Evolutionary conservation across 1,139 yeast species (phyloP).

Genomic region (Pichia sp.): DNA sequence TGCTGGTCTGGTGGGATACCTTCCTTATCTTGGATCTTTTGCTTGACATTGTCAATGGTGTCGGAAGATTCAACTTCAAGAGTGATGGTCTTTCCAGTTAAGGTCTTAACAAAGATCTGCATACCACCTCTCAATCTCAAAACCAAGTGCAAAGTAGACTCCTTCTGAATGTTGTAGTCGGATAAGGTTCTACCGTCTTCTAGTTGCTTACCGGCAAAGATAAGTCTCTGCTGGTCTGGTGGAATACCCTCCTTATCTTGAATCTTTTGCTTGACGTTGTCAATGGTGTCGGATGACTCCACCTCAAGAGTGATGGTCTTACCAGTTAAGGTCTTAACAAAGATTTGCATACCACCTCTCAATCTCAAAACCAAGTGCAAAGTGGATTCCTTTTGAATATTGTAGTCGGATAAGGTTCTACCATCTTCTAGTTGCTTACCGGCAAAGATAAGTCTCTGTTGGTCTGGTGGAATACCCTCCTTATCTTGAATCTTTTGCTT

Average conservation of each 20-base stretch:
- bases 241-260: conserved; percentile 92
- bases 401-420: conserved; percentile 72
- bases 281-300: conserved; percentile 91
- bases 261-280: conserved; percentile 87
- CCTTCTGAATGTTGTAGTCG: conserved; percentile 94
- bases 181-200: conserved; percentile 91
- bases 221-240: conserved; percentile 91
- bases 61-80: conserved; percentile 72
- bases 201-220: conserved; percentile 91
- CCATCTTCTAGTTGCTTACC: conserved; percentile 92
- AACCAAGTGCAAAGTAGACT: conserved; percentile 82
- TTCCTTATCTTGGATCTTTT: conserved; percentile 81
- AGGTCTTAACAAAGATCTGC: conserved; percentile 81
- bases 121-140: conserved; percentile 93
- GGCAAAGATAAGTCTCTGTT: conserved; percentile 77
- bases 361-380: conserved; percentile 96
- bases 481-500: conserved; percentile 80
- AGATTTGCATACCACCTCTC: conserved; percentile 97
- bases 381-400: conserved; percentile 99
- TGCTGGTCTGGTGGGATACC: conserved; percentile 88
- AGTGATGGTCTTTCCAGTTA: conserved; percentile 88
- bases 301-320: conserved; percentile 92
- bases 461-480: conserved; percentile 87
- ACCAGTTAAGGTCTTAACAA: conserved; percentile 83
- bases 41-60: conserved; percentile 70